Evolutionary conservation across 306 rosid genomes (phyloP), one percentile per base, ranked within the genome.

Genomic region (Vachellia collinsii): DNA sequence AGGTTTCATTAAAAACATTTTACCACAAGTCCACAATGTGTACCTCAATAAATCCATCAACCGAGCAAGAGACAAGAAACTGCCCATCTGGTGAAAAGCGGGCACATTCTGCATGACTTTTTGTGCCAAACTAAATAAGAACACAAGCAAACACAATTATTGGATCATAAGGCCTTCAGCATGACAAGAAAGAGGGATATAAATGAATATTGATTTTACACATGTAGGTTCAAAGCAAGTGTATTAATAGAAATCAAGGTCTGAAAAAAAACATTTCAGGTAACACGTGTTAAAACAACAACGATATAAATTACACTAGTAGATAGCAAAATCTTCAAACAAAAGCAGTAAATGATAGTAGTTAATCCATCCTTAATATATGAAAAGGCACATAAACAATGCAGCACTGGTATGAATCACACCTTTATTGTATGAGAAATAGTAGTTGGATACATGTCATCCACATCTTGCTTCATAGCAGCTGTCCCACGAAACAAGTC

Each of bases 381-480:
- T 68, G 19, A 41, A 36, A 29, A 47, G 51, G 34, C 58, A 79
- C 75, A 58, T 22, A 79, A 80, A 69, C 11, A 29, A 76, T 76
- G 68, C 61, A 54, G 19, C 20, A 56, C 50, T 59, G 75, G 34
- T 50, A 80, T 14, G 58, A 23, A 81, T n/a, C 83, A 75, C 85
- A 87, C 99, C 97, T 93, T 96, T 76, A 96, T 93, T 77, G 99
- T 96, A 88, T 96, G 99, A 66, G 96, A 85, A 79, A 96, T 92
- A 70, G 83, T 83, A 53, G 99, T 90, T 67, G 99, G 99, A 86
- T 89, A 96, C 86, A 87, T 86, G 88, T 96, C 99, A 82, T 96
- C 99, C 59, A 93, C 99, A 77, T 96, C 99, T 83, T 96, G 98
- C 86, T 96, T 93, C 99, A 96, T 96, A 80, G 99, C 99, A 80